Conservation (phyloP, 2,329 filamentous ascomycete genomes). For the Colletotrichum liriopes region DNA sequence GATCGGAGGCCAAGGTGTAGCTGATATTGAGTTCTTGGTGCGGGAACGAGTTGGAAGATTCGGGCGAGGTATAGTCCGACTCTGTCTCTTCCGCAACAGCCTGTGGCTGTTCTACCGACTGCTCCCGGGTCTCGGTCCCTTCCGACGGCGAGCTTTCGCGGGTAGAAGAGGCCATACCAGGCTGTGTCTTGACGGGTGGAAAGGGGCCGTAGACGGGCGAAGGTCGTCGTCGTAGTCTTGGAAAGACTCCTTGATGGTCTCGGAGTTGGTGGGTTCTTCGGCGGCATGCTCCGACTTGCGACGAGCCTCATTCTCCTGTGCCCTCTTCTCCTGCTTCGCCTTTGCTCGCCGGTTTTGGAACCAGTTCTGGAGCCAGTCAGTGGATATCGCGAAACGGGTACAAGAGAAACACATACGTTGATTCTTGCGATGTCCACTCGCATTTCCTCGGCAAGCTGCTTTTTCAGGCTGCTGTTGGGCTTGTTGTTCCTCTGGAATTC, state of each 20-base stretch:
- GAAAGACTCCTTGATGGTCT: slow-evolving; percentile 53
- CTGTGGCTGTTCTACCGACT: slow-evolving; percentile 9
- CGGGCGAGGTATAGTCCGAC: slow-evolving; percentile 40
- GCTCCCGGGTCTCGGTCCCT: slow-evolving; percentile 4
- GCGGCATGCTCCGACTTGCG: slow-evolving; percentile 52
- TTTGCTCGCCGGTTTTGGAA: slow-evolving; percentile 78
- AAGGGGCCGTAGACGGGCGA: slow-evolving; percentile 57
- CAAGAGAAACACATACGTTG: slow-evolving; percentile 62
- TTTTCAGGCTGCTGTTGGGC: slow-evolving; percentile 74
- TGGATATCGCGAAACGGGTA: not conserved
- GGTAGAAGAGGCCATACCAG: not conserved
- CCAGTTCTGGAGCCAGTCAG: slow-evolving; percentile 71
- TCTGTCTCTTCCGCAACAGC: slow-evolving; percentile 20
- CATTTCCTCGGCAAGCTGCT: slow-evolving; percentile 73
- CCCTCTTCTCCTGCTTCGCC: slow-evolving; percentile 75
- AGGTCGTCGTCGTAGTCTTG: slow-evolving; percentile 54
- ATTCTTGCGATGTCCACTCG: slow-evolving; percentile 75
- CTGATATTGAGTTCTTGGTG: slow-evolving; percentile 26
- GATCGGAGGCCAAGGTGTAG: slow-evolving; percentile 29
- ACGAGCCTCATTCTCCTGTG: slow-evolving; percentile 64
- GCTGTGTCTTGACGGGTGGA: slow-evolving; percentile 32
- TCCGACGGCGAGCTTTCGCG: slow-evolving; percentile 26
- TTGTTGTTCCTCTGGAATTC: slow-evolving; percentile 77
- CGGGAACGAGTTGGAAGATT: slow-evolving; percentile 32
- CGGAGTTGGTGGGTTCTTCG: slow-evolving; percentile 54